phyloP scores from a whole-genome alignment of 2,329 filamentous ascomycete species.

The Botryosphaeria dothidea region DNA sequence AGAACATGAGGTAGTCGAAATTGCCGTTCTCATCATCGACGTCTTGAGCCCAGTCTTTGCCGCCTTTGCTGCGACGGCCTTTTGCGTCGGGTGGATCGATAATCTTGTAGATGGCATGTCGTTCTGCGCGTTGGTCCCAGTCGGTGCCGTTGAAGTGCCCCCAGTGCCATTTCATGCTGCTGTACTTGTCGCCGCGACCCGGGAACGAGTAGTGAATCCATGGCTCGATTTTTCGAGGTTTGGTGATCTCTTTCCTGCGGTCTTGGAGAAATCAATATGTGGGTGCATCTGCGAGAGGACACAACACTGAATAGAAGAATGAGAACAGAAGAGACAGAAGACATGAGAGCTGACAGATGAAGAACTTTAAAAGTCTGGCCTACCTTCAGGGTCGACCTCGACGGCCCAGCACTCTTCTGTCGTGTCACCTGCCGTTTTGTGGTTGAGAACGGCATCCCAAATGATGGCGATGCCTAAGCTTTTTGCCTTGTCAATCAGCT shows the following conservation, averaged over 20 bases:
- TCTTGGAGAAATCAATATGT: conserved; percentile 38
- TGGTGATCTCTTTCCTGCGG: conserved; percentile 55
- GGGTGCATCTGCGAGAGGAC: too few relatives aligned
- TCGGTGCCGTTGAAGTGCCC: conserved; percentile 70
- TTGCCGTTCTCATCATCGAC: conserved; percentile 69
- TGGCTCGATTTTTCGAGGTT: conserved; percentile 63
- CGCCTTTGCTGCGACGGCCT: conserved; percentile 32
- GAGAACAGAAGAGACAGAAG: not conserved
- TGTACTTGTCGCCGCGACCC: conserved; percentile 62
- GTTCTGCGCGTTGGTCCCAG: conserved; percentile 59
- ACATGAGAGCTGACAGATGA: not conserved
- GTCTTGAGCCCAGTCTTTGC: conserved; percentile 65
- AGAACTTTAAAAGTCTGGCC: not conserved
- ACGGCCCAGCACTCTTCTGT: conserved; percentile 64
- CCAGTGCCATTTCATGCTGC: conserved; percentile 63
- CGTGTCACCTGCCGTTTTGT: conserved; percentile 68
- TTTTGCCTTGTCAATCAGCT: conserved; percentile 55
- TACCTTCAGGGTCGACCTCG: conserved; percentile 56
- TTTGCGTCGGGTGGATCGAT: conserved; percentile 37
- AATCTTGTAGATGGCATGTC: conserved; percentile 66
- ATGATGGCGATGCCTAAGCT: conserved; percentile 58
- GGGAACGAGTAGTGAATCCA: conserved; percentile 70
- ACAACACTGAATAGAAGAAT: not conserved
- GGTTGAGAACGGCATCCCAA: conserved; percentile 73
- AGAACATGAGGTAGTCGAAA: conserved; percentile 70